These are phyloP conservation scores for Eucalyptus fibrosa DNA, from an alignment of 345 rosid genomes.

Conservation along the genomic window DNA sequence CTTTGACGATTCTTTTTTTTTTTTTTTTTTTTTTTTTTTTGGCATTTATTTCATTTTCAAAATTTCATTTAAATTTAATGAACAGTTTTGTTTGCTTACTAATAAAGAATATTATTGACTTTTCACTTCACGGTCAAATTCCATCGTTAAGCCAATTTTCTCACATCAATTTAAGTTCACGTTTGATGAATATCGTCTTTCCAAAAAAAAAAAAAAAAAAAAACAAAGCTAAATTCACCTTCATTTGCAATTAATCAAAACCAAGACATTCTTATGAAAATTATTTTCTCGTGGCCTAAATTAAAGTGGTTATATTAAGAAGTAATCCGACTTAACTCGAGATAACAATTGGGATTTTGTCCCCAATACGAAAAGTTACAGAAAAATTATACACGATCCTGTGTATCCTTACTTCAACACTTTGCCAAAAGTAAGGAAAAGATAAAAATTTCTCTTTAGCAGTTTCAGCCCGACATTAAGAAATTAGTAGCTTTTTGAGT, in stretches of 20 bases:
- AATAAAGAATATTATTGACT: neutral
- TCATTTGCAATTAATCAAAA: neutral
- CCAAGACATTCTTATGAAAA: rapidly evolving
- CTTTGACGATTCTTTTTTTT: neutral
- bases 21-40: neutral
- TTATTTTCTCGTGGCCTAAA: neutral
- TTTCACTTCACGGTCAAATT: neutral
- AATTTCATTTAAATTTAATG: neutral
- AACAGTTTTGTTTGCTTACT: neutral
- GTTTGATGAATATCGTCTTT: neutral
- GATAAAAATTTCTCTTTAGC: neutral
- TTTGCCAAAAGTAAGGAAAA: neutral
- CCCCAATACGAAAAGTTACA: too few relatives aligned
- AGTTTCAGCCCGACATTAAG: neutral
- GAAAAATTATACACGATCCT: neutral
- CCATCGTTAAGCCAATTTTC: neutral
- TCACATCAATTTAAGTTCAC: neutral
- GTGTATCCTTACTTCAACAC: neutral
- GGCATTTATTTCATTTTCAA: neutral
- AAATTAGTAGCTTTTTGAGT: neutral
- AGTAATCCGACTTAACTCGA: neutral
- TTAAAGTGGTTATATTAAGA: neutral
- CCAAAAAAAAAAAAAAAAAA: neutral
- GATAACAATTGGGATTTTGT: neutral
- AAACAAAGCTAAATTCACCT: neutral